phyloP scores from a whole-genome alignment of 2,329 filamentous ascomycete genomes.

The Aspergillus aculeatinus region DNA sequence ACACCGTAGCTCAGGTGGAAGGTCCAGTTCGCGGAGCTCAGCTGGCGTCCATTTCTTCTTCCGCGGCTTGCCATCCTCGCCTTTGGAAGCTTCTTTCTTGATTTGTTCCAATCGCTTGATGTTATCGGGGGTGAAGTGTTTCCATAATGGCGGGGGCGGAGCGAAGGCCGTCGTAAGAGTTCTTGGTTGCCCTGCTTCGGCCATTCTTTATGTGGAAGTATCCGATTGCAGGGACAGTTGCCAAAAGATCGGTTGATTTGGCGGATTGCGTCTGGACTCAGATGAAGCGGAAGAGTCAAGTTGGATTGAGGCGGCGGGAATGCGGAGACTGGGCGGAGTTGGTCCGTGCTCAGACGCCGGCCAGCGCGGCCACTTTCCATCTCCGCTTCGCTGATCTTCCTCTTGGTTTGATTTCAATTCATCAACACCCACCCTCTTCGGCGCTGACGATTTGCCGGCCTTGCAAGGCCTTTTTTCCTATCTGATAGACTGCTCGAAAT shows the following conservation, averaged over 20 bases:
- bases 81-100: conserved; percentile 41
- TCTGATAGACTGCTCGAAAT: conserved; percentile 3
- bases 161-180: conserved; percentile 68
- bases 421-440: not conserved
- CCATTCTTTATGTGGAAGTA: conserved; percentile 50
- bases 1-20: conserved; percentile 71
- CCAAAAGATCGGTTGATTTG: not conserved
- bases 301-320: conserved; percentile 3
- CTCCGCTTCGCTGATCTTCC: not conserved
- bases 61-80: conserved; percentile 28
- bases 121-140: conserved; percentile 78
- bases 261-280: not conserved
- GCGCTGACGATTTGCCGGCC: not conserved
- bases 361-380: not conserved
- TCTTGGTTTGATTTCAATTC: not conserved
- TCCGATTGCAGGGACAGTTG: not conserved
- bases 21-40: conserved; percentile 40
- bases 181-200: conserved; percentile 52
- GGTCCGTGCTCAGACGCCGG: conserved; percentile 20
- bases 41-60: conserved; percentile 35
- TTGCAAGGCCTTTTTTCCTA: conserved; percentile 12
- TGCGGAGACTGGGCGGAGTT: conserved; percentile 18
- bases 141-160: conserved; percentile 85
- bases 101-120: conserved; percentile 58
- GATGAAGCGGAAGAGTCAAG: not conserved